Evolutionary conservation across 1,284 basidiomycete genomes (phyloP).

Genomic region (Sporisorium exsertum): DNA sequence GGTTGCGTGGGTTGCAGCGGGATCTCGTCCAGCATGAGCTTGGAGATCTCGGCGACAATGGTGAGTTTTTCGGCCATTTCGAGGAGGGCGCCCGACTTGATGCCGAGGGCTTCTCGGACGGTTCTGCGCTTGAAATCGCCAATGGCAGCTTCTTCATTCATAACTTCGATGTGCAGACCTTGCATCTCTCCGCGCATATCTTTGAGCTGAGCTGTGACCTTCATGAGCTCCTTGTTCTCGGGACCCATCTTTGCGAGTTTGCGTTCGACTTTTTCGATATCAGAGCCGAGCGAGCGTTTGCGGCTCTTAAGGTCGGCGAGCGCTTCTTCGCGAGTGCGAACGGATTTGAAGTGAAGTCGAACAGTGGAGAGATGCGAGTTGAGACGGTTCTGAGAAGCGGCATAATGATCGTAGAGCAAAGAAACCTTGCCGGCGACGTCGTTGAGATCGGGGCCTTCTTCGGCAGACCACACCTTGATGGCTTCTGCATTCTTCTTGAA

Average conservation of each 20-base stretch:
- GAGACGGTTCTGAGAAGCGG: slow-evolving; percentile 78
- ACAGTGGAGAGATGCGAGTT: slow-evolving; percentile 80
- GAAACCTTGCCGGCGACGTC: slow-evolving; percentile 82
- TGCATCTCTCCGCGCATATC: slow-evolving; percentile 81
- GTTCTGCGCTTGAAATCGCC: slow-evolving; percentile 85
- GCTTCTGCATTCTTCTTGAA: slow-evolving; percentile 80
- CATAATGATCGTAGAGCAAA: slow-evolving; percentile 78
- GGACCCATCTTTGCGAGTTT: slow-evolving; percentile 90
- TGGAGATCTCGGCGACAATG: slow-evolving; percentile 85
- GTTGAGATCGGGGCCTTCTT: slow-evolving; percentile 87
- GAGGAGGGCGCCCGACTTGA: slow-evolving; percentile 87
- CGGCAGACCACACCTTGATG: slow-evolving; percentile 80
- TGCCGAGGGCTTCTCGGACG: slow-evolving; percentile 79
- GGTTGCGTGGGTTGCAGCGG: slow-evolving; percentile 83
- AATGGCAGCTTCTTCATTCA: slow-evolving; percentile 83
- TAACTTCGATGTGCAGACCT: slow-evolving; percentile 82
- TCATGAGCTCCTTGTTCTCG: slow-evolving; percentile 83
- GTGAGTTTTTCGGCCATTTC: slow-evolving; percentile 89
- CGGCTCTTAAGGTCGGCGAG: slow-evolving; percentile 82
- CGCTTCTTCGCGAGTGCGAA: slow-evolving; percentile 85
- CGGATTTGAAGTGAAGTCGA: slow-evolving; percentile 74
- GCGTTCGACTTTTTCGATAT: slow-evolving; percentile 88
- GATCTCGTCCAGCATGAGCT: slow-evolving; percentile 83
- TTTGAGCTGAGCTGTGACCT: slow-evolving; percentile 82
- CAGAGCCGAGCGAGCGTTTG: slow-evolving; percentile 77